Evolutionary conservation across 345 rosid genomes (phyloP), one percentile per base, ranked within the genome.

Genomic region (Cardamine occulta): DNA sequence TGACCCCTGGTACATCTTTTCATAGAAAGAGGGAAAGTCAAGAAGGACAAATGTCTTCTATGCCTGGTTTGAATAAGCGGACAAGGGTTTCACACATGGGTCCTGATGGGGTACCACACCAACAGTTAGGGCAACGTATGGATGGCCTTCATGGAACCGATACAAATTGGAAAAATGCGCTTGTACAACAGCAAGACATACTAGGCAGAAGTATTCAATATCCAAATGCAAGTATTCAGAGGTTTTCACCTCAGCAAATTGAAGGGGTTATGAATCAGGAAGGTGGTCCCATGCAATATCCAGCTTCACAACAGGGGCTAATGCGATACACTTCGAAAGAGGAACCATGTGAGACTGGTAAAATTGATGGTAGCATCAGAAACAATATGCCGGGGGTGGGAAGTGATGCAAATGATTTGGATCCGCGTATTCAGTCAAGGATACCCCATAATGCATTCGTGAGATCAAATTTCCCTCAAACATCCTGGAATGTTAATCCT

Each of bases 221-320:
- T 76, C 57, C 85, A 55, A 88, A 83, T 84, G 58, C 87, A 2
- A 85, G 80, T 66, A 79, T 80, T 70, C 93, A 88, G 48, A 91
- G 85, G 82, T 88, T 85, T 82, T 66, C 94, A 15, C 94, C 79
- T 51, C 93, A 91, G 74, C 82, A 85, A 74, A 78, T 83, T 65
- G 97, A 88, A 40, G 92, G 93, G 68, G 84, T 82, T 62, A 54
- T 85, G 79, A 90, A 92, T 81, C 88, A 88, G 69, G 93, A 85
- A 80, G 66, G 83, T 73, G 87, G 85, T 54, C 75, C 88, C 53
- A 72, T 86, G 77, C 80, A 88, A 23, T 83, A 86, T 57, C 78
- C 69, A 61, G 72, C 83, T 67, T 74, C 95, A 48, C 95, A 84
- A 69, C 91, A 87, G 65, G 81, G 81, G 54, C 83, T 80, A 71